Evolutionary conservation across 2,329 filamentous ascomycete genomes (phyloP).

Genomic region (Cordyceps fumosorosea): DNA sequence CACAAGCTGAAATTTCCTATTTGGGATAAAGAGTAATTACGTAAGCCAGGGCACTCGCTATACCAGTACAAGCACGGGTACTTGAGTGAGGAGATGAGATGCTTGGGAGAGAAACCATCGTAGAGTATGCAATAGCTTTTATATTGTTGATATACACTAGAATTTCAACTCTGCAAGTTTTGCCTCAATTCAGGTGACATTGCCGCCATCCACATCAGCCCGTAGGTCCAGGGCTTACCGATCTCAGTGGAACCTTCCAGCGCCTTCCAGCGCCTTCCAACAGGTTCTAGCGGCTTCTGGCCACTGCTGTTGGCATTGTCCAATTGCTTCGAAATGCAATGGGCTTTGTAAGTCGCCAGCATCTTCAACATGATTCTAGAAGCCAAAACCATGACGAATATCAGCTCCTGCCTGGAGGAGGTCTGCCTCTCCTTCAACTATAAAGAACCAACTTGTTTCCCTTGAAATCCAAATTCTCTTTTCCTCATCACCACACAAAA

Average conservation of each 20-base stretch:
- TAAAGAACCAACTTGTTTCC: slow-evolving; percentile 23
- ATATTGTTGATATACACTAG: too few relatives aligned
- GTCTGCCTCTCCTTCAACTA: slow-evolving; percentile 18
- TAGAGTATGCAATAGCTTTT: too few relatives aligned
- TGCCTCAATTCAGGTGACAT: too few relatives aligned
- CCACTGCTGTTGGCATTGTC: slow-evolving; percentile 13
- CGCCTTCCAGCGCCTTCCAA: slow-evolving; percentile 11
- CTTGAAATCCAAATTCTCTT: slow-evolving; percentile 14
- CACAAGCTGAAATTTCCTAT: not conserved
- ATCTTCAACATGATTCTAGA: slow-evolving; percentile 14
- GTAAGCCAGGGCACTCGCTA: not conserved
- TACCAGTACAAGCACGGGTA: too few relatives aligned
- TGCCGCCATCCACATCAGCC: too few relatives aligned
- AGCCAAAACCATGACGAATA: slow-evolving; percentile 7
- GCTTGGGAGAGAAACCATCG: too few relatives aligned
- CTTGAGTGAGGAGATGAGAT: too few relatives aligned
- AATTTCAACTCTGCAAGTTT: too few relatives aligned
- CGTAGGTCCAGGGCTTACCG: not conserved
- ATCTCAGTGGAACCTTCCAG: slow-evolving; percentile 22
- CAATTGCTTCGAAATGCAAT: slow-evolving; percentile 14
- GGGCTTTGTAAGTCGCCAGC: slow-evolving; percentile 15
- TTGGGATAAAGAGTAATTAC: not conserved
- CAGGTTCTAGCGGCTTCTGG: slow-evolving; percentile 18
- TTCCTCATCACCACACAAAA: slow-evolving; percentile 15
- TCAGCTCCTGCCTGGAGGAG: not conserved